Evolutionary conservation across 2,329 filamentous ascomycete species (phyloP).

Genomic region (Ophiostoma angusticollis): DNA sequence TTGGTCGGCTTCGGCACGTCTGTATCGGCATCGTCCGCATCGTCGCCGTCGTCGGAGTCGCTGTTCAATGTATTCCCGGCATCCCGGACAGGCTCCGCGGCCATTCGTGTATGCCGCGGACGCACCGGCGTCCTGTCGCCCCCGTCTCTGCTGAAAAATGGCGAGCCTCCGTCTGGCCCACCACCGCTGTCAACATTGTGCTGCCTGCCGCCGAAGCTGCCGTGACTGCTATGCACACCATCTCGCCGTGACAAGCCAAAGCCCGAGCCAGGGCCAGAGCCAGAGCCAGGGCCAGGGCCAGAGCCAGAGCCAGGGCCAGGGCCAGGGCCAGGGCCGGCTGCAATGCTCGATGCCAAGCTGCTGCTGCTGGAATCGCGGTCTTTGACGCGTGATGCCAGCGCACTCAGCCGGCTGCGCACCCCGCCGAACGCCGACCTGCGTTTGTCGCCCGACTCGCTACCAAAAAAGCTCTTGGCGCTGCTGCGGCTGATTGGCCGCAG

Average conservation of each 20-base stretch:
- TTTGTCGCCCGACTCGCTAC: constrained; percentile 6
- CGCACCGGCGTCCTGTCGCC: constrained; percentile 6
- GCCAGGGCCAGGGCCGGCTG: background rate
- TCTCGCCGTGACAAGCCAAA: background rate
- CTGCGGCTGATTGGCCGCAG: constrained; percentile 14
- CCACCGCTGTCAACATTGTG: background rate
- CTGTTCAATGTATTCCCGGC: too few relatives aligned
- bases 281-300: background rate
- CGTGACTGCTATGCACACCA: constrained; percentile 5
- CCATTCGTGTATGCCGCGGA: constrained; percentile 2
- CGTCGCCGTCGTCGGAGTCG: background rate
- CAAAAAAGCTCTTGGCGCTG: constrained; percentile 4
- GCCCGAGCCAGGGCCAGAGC: background rate
- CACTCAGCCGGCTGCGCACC: constrained; percentile 16
- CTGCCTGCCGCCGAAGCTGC: background rate
- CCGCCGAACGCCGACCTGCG: constrained; percentile 12
- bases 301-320: background rate
- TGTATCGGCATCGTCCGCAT: constrained; percentile 7
- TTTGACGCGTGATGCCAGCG: constrained; percentile 17
- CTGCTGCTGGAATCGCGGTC: constrained; percentile 8
- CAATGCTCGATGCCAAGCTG: background rate
- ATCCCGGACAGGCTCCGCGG: too few relatives aligned
- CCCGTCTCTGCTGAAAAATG: background rate
- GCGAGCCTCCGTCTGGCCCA: too few relatives aligned
- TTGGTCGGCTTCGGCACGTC: constrained; percentile 7